phyloP scores from a whole-genome alignment of 352 stramenopile genomes.

The Phytophthora colocasiae region DNA sequence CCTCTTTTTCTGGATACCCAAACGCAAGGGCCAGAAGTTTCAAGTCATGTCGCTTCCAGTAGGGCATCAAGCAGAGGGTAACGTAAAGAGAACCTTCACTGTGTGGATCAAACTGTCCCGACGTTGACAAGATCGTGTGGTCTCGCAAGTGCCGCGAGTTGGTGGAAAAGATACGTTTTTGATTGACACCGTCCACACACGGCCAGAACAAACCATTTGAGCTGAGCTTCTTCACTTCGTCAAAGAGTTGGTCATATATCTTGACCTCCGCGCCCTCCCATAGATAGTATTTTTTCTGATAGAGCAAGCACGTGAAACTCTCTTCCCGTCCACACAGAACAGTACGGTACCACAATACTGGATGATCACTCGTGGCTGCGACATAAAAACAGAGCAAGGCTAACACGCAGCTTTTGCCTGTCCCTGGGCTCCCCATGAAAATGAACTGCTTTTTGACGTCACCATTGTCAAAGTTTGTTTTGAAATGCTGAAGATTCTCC shows the following conservation, averaged over 20 bases:
- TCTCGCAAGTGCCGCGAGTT: not conserved
- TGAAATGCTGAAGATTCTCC: constrained; percentile 1
- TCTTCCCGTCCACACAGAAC: not conserved
- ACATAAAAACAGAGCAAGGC: constrained; percentile 17
- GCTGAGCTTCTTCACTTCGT: not conserved
- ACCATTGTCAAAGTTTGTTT: not conserved
- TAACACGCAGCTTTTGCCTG: constrained; percentile 25
- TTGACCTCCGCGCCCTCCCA: constrained; percentile 1
- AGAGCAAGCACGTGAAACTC: constrained; percentile 6
- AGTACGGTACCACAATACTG: constrained; percentile 11
- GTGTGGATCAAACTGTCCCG: not conserved
- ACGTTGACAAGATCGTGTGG: constrained; percentile 2
- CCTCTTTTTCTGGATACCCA: not conserved
- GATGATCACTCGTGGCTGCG: not conserved
- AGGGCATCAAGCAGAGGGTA: constrained; percentile 6
- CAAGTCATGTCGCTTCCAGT: constrained; percentile 15
- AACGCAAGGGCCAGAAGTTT: not conserved
- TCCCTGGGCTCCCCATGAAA: constrained; percentile 14
- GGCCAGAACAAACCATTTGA: constrained; percentile 2
- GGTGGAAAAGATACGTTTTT: not conserved
- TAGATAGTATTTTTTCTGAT: constrained; percentile 8
- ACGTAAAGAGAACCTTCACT: constrained; percentile 1
- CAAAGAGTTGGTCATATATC: constrained; percentile 1
- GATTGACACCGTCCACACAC: constrained; percentile 7
- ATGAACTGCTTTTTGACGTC: constrained; percentile 13